Base-by-base conservation (phyloP, 108 stramenopile species). In the Cyclotella distinguenda region DNA sequence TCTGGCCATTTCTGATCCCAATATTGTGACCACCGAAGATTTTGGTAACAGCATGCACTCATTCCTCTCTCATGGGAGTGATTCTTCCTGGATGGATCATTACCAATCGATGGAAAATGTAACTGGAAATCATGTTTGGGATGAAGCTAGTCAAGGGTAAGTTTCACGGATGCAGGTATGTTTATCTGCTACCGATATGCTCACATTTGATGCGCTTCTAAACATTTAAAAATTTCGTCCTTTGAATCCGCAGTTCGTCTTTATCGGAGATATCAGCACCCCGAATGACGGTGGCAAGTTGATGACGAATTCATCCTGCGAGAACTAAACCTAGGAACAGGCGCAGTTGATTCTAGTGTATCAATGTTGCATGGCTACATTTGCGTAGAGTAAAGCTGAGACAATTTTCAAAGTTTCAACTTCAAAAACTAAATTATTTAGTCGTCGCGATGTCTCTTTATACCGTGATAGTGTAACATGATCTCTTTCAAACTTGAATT, bases 71-170 rank as follows among this genome's bases (percentile, higher is more conserved):
- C 28, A 55, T 23, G 71, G 27, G 9, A 72, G 56, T 30, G 47
- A 72, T 64, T 58, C 56, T 15, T 63, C 61, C 0, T 72, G 71
- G 71, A 31, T 72, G 31, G 63, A 64, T 12, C 63, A 72, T 36
- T 72, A 72, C 42, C 27, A 72, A 34, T 47, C 55, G 18, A 72
- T 72, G 71, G 71, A 72, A 34, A 57, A 72, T 40, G 36, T 72
- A 19, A 36, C 30, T 30, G 56, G 40, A 30, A 61, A 44, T 23
- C 43, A 56, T 40, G 39, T 32, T 22, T 64, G 63, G 71, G 71
- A 72, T 50, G 71, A 64, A 44, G 62, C 30, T 23, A 59, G 61
- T 18, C 49, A 57, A 27, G 63, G 63, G 63, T 64, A 33, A 64
- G 63, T 64, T 40, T 28, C 11, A 38, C 28, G 28, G n/a, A 55